A percentile compares a stretch with the other conserved stretches of the same genome.
Conservation (phyloP, 2,329 filamentous ascomycete genomes). For the Akanthomyces lecanii region DNA sequence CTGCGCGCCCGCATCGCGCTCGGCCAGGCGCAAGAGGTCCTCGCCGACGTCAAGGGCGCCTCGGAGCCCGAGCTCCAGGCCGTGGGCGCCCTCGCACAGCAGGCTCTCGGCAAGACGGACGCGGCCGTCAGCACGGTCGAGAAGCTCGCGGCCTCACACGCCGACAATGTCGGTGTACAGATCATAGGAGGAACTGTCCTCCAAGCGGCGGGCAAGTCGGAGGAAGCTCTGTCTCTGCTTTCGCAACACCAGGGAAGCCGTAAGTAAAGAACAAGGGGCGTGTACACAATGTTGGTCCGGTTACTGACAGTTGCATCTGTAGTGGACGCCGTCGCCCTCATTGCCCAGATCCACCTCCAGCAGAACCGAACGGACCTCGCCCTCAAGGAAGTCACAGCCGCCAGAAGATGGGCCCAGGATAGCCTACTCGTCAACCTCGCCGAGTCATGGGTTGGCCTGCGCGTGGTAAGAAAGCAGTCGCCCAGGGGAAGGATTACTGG, state of each 20-base stretch:
- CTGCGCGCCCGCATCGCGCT: constrained; percentile 80
- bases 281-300: constrained; percentile 5
- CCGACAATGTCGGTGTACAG: constrained; percentile 77
- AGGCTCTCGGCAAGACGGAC: constrained; percentile 54
- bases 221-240: constrained; percentile 77
- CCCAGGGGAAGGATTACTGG: neutral
- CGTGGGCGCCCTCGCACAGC: constrained; percentile 71
- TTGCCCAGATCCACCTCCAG: constrained; percentile 85
- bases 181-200: constrained; percentile 77
- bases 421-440: constrained; percentile 89
- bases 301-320: constrained; percentile 23
- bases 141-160: constrained; percentile 60
- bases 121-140: constrained; percentile 61
- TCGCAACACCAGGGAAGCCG: constrained; percentile 81
- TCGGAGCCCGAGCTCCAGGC: constrained; percentile 69
- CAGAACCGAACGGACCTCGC: constrained; percentile 91
- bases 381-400: constrained; percentile 79
- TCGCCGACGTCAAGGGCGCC: constrained; percentile 63
- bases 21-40: constrained; percentile 69
- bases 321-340: constrained; percentile 77
- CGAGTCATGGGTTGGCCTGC: constrained; percentile 89
- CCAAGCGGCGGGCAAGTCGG: constrained; percentile 73
- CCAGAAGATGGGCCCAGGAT: constrained; percentile 92
- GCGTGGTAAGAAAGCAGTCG: constrained; percentile 56
- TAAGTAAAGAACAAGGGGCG: constrained; percentile 43